These are phyloP conservation scores for Domatiomyces catenatus DNA, from an alignment of 2,329 filamentous ascomycete species.

Conservation along the genomic window DNA sequence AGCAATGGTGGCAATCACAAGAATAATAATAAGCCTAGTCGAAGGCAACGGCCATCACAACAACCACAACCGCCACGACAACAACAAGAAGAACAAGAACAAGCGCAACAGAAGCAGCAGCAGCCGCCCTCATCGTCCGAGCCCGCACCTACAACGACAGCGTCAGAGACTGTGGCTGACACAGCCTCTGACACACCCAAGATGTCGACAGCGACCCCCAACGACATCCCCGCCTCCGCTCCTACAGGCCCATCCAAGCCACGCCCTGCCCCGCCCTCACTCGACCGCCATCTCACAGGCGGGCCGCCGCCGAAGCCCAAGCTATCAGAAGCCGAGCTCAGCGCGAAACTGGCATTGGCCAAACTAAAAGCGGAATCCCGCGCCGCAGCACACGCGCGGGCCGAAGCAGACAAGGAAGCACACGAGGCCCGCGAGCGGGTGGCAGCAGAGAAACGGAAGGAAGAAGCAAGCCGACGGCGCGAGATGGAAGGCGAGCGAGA, in stretches of 20 bases:
- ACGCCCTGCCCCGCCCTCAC: conserved; percentile 33
- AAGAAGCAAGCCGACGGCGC: conserved; percentile 36
- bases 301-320: conserved; percentile 39
- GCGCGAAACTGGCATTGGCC: conserved; percentile 45
- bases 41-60: background rate
- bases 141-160: conserved; percentile 1
- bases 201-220: background rate
- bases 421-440: conserved; percentile 49
- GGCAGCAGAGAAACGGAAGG: conserved; percentile 37
- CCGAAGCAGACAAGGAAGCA: conserved; percentile 51
- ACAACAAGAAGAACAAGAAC: conserved; percentile 3
- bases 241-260: conserved; percentile 9
- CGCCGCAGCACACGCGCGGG: conserved; percentile 45
- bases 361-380: conserved; percentile 45
- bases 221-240: conserved; percentile 1
- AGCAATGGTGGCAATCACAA: background rate
- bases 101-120: conserved; percentile 1
- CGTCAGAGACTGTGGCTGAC: background rate
- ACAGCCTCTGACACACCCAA: conserved; percentile 11
- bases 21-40: background rate
- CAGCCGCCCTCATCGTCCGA: background rate
- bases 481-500: conserved; percentile 49
- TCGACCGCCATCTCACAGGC: conserved; percentile 40
- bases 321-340: conserved; percentile 49
- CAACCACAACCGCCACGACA: background rate